phyloP scores from a whole-genome alignment of 1,284 basidiomycete genomes.

The Microstroma glucosiphilum region DNA sequence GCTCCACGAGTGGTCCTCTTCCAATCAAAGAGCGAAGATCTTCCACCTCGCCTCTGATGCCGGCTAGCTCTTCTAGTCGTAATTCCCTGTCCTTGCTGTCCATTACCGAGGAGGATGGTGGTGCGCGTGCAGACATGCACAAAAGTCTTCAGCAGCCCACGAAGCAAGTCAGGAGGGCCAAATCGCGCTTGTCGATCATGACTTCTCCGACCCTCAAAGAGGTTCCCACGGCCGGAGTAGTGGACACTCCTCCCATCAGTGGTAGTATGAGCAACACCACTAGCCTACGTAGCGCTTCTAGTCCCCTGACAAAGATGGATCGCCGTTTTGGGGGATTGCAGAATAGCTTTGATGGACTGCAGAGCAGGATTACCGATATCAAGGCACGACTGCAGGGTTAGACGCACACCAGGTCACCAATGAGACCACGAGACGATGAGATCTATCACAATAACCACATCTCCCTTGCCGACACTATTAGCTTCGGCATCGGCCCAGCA shows the following conservation, averaged over 20 bases:
- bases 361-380: constrained; percentile 1
- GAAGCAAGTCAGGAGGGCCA: too few relatives aligned
- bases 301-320: constrained; percentile 7
- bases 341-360: neutral
- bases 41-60: neutral
- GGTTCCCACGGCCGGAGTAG: neutral
- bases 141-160: neutral
- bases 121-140: neutral
- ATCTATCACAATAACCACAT: too few relatives aligned
- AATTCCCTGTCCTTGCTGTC: neutral
- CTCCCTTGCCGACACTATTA: too few relatives aligned
- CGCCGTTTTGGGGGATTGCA: neutral
- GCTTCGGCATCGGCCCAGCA: too few relatives aligned
- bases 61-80: neutral
- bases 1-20: neutral
- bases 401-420: too few relatives aligned
- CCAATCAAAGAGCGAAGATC: neutral
- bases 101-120: neutral
- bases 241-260: neutral
- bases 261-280: neutral
- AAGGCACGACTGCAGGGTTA: constrained; percentile 7
- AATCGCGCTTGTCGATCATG: neutral
- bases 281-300: neutral
- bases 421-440: too few relatives aligned
- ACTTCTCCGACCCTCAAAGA: too few relatives aligned